Conservation (phyloP, 2,329 filamentous ascomycete genomes). For the Lachnellula hyalina region DNA sequence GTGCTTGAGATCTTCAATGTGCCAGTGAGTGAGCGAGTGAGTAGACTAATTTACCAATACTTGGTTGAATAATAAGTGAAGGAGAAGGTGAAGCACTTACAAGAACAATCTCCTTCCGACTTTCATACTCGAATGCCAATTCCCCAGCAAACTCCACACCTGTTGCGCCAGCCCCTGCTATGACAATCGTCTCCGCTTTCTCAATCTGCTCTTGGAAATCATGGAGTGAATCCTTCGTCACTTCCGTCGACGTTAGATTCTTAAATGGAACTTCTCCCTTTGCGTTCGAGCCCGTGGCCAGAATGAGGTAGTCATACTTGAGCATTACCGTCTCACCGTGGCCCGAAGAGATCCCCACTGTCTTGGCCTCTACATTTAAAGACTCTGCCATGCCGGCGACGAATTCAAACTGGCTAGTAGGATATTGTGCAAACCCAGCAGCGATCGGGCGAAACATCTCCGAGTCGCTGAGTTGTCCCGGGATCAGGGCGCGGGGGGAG, state of each 20-base stretch:
- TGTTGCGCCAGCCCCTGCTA: constrained; percentile 32
- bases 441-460: constrained; percentile 36
- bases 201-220: constrained; percentile 20
- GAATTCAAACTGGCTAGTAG: constrained; percentile 45
- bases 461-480: constrained; percentile 40
- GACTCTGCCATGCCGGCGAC: constrained; percentile 43
- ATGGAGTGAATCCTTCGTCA: constrained; percentile 18
- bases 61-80: background rate
- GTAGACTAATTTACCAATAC: too few relatives aligned
- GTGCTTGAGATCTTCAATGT: constrained; percentile 23
- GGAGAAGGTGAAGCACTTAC: constrained; percentile 7
- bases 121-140: constrained; percentile 25
- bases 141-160: constrained; percentile 30
- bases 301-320: constrained; percentile 46
- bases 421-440: constrained; percentile 44
- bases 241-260: constrained; percentile 36
- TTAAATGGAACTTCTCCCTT: constrained; percentile 47
- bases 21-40: background rate
- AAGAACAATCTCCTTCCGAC: constrained; percentile 26
- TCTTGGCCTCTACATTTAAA: constrained; percentile 39
- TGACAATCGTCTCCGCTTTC: constrained; percentile 27
- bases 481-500: constrained; percentile 41
- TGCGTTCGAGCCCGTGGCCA: constrained; percentile 48
- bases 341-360: constrained; percentile 37
- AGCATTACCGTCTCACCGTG: constrained; percentile 28